A percentile compares a stretch with the other conserved stretches of the same genome.
Conservation (phyloP, 768 basidiomycete species). For the Panaeolus papilionaceus region DNA sequence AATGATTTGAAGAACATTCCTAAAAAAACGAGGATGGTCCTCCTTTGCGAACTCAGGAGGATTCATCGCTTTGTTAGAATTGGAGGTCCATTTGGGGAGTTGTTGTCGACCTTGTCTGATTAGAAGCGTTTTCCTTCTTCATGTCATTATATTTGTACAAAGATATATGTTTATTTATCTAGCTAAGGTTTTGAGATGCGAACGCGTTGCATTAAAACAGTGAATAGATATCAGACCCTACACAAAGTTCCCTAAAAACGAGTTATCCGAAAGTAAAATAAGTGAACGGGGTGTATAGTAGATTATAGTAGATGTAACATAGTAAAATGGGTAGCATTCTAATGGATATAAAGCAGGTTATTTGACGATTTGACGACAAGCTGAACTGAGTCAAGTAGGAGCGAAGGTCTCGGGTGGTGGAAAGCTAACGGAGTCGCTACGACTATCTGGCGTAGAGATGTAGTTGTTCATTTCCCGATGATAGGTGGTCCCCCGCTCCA, state of each 20-base stretch:
- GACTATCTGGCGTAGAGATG: background rate
- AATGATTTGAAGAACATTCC: background rate
- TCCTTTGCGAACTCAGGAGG: constrained; percentile 6
- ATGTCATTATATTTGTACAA: background rate
- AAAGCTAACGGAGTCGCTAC: background rate
- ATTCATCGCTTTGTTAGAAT: background rate
- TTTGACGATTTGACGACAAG: too few relatives aligned
- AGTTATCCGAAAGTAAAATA: background rate
- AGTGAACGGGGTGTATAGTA: background rate
- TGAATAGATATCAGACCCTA: background rate
- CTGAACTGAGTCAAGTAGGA: background rate
- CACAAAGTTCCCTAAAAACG: background rate
- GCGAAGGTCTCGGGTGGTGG: background rate
- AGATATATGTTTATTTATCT: background rate
- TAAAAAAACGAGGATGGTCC: constrained; percentile 1
- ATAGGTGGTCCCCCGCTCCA: background rate
- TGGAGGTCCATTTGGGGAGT: background rate
- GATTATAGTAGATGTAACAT: background rate
- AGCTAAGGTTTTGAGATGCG: too few relatives aligned
- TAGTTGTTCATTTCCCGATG: background rate
- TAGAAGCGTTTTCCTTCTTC: background rate
- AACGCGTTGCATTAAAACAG: too few relatives aligned
- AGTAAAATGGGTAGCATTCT: too few relatives aligned
- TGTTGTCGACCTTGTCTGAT: background rate
- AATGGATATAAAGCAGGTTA: too few relatives aligned